phyloP scores from a whole-genome alignment of 148 eudicot species.

The Nepenthes gracilis region DNA sequence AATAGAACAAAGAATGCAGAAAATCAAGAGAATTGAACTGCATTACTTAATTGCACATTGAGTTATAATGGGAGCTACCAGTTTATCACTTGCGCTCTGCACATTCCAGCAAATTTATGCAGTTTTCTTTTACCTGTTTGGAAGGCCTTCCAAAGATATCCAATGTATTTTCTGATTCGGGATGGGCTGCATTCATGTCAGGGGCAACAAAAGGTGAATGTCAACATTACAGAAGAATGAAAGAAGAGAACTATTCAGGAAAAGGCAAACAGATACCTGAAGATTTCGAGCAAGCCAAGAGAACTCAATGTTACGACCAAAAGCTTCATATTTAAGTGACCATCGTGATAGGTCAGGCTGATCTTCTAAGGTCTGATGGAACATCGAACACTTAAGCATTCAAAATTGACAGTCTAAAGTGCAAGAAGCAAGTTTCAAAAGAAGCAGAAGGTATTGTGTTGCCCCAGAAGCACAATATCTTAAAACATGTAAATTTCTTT shows the following conservation, averaged over 20 bases:
- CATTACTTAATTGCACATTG: too few relatives aligned
- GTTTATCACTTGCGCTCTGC: too few relatives aligned
- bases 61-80: too few relatives aligned
- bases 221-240: background rate
- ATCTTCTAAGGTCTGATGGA: conserved; percentile 59
- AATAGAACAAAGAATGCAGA: too few relatives aligned
- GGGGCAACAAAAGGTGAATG: conserved; percentile 2
- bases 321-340: conserved; percentile 81
- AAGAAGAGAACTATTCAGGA: background rate
- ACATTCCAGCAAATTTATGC: background rate
- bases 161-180: conserved; percentile 94
- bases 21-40: too few relatives aligned
- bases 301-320: conserved; percentile 78
- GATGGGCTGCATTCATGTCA: conserved; percentile 52
- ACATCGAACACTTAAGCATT: background rate
- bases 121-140: conserved; percentile 48
- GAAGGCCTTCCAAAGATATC: conserved; percentile 94
- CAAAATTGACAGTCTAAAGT: background rate
- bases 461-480: too few relatives aligned
- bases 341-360: conserved; percentile 79
- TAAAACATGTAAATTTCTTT: too few relatives aligned
- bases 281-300: conserved; percentile 99
- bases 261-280: conserved; percentile 41
- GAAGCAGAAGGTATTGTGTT: background rate
- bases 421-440: background rate